Evolutionary conservation across 2,329 filamentous ascomycete genomes (phyloP).

Genomic region (Alternaria incomplexa): DNA sequence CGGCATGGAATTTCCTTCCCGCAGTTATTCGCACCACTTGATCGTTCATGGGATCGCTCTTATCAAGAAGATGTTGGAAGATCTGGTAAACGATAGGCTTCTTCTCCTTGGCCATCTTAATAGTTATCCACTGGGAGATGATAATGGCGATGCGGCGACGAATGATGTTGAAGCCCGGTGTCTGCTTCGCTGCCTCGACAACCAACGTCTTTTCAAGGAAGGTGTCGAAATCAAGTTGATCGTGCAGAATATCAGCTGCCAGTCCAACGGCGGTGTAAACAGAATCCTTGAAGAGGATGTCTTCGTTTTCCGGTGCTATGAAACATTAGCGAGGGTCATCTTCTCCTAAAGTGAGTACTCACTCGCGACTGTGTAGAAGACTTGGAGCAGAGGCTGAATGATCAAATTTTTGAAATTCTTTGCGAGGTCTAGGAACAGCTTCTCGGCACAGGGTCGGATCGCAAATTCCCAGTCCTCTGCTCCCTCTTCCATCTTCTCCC

Average conservation of each 20-base stretch:
- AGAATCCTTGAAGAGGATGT: constrained; percentile 88
- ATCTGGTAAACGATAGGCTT: constrained; percentile 83
- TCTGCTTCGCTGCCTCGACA: constrained; percentile 74
- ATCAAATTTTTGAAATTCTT: constrained; percentile 86
- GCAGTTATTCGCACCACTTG: constrained; percentile 91
- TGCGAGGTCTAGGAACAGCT: constrained; percentile 88
- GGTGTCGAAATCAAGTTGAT: constrained; percentile 80
- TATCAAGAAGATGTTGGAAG: constrained; percentile 83
- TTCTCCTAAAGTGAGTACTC: constrained; percentile 42
- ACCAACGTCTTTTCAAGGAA: constrained; percentile 79
- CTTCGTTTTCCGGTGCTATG: constrained; percentile 63
- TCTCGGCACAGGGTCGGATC: constrained; percentile 89
- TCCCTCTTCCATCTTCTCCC: constrained; percentile 89
- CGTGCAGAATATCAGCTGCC: constrained; percentile 75
- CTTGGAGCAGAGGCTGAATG: constrained; percentile 76
- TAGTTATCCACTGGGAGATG: constrained; percentile 85
- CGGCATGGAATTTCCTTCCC: constrained; percentile 78
- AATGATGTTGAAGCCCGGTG: constrained; percentile 77
- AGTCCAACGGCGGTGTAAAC: constrained; percentile 93
- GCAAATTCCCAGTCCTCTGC: constrained; percentile 87
- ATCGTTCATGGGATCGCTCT: constrained; percentile 80
- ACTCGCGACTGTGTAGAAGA: constrained; percentile 80
- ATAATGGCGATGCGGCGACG: constrained; percentile 87
- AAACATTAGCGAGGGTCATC: constrained; percentile 20
- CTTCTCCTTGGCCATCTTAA: constrained; percentile 73